Evolutionary conservation across 805 yeast genomes (phyloP), one percentile per base, ranked within the genome.

Genomic region (Kazachstania bromeliacearum): DNA sequence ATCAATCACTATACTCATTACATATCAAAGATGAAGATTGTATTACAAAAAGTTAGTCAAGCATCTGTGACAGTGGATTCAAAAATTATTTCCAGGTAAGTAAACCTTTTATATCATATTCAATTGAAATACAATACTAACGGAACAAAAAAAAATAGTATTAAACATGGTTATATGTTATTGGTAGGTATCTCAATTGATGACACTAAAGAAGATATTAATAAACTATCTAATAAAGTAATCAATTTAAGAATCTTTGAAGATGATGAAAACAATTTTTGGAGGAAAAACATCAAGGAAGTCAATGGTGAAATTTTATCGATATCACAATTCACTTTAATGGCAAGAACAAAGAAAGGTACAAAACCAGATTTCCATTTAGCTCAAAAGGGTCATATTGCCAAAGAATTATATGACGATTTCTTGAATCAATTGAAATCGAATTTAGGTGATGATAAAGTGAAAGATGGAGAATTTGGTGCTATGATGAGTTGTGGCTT

Each of bases 401-500:
- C 75, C 1, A 58, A 53, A 23, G 64, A 58, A 2, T 40, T 64
- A 17, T 71, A 69, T 42, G 67, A 75, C 7, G 51, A 56, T 32
- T 79, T 85, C 41, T 56, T 83, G 37, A 33, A 37, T 2, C 52
- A 63, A 16, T 59, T 84, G 39, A 59, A 66, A 41, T 50, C 46
- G 1, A 72, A 71, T n/a, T 41, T 85, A 39, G 83, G 83, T 0
- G 70, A 66, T 1, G 76, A 68, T 0, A 74, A 73, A 32, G 94
- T 87, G 3, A 70, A 79, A 44, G 96, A 88, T 49, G 98, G 98
- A 2, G 67, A 74, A 37, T 92, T 92, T 55, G 98, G 97, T 0
- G 97, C 89, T 8, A 84, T 89, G 95, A 92, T 92, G 98, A 94
- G 85, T 44, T 96, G 94, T 12, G 71, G 71, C 1, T 59, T 89